phyloP scores from a whole-genome alignment of 2,329 filamentous ascomycete genomes.

The Fusarium caatingaense region DNA sequence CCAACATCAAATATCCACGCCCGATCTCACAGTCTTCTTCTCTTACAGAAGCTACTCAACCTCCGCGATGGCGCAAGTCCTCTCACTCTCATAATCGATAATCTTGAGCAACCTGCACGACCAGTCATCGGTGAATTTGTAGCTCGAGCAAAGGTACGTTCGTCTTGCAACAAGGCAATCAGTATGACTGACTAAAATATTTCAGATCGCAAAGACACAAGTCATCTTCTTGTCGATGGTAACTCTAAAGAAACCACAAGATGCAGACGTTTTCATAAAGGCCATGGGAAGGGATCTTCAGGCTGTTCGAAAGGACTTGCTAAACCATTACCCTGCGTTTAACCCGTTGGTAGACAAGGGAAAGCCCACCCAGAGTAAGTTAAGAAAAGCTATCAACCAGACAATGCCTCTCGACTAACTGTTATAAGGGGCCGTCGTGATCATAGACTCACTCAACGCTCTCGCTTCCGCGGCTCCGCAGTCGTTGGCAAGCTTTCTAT shows the following conservation, averaged over 20 bases:
- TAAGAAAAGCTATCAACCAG: neutral
- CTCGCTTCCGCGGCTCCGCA: slow-evolving; percentile 66
- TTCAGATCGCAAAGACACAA: slow-evolving; percentile 71
- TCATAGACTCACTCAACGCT: slow-evolving; percentile 83
- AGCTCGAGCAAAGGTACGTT: slow-evolving; percentile 74
- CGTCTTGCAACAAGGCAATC: neutral
- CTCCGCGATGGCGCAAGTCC: slow-evolving; percentile 84
- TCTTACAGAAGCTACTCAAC: slow-evolving; percentile 85
- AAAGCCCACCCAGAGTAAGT: slow-evolving; percentile 58
- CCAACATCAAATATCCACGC: slow-evolving; percentile 72
- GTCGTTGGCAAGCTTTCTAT: slow-evolving; percentile 75
- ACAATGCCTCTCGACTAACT: slow-evolving; percentile 22
- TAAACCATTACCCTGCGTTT: slow-evolving; percentile 59
- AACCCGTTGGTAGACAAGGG: slow-evolving; percentile 53
- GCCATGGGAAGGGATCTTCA: slow-evolving; percentile 69
- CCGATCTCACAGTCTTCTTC: slow-evolving; percentile 83
- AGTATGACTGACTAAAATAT: slow-evolving; percentile 5
- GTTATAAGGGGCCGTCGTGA: slow-evolving; percentile 72
- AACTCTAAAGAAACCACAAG: slow-evolving; percentile 72
- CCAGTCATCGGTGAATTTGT: slow-evolving; percentile 80
- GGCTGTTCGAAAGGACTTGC: slow-evolving; percentile 69
- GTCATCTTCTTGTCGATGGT: slow-evolving; percentile 83
- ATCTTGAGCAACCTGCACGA: slow-evolving; percentile 80
- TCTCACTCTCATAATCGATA: slow-evolving; percentile 87
- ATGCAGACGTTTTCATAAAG: slow-evolving; percentile 75